Evolutionary conservation across 2,329 filamentous ascomycete genomes (phyloP), one percentile per base, ranked within the genome.

Genomic region (Plectosphaerella sp.): DNA sequence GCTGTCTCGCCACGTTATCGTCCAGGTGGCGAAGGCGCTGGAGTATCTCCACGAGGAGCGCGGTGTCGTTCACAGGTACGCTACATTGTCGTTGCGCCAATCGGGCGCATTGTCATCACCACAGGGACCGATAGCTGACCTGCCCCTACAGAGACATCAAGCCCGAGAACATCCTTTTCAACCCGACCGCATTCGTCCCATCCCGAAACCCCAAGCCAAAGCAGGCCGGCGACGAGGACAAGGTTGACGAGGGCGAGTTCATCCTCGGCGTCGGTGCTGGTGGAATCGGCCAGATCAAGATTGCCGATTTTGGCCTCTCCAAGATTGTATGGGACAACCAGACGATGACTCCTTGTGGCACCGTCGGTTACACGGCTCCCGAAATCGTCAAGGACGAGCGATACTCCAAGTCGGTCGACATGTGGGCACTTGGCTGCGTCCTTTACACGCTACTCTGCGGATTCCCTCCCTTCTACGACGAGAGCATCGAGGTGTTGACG

Each of bases 361-460:
- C 94, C 0, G 94, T 97, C 52, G 94, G 94, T 43, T 99, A 99
- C 72, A 97, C 94, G 4, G 94, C 94, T 4, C 94, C 94, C 8
- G 94, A 99, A 67, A 99, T 99, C 57, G 94, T 99, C 67, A 97
- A 97, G 73, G 94, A 99, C 71, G 94, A 99, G 72, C 85, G 92
- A 20, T 99, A 99, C 71, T 97, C 93, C 37, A 99, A 97, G 77
- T 95, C 91, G 49, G 94, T 99, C 45, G 94, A 99, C 65, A 99
- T 99, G 94, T 99, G 94, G 94, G 94, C 94, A 4, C 73, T 99
- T 33, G 94, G 94, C 14, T 99, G 94, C 67, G 94, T 99, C 11
- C 78, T 99, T 5, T 99, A 99, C 75, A 99, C 94, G 1, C 77
- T 99, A 1, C 87, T 99, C 15, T 99, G 94, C 62, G 94, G 94